Evolutionary conservation across 1,284 basidiomycete species (phyloP).

Genomic region (Meira nashicola): DNA sequence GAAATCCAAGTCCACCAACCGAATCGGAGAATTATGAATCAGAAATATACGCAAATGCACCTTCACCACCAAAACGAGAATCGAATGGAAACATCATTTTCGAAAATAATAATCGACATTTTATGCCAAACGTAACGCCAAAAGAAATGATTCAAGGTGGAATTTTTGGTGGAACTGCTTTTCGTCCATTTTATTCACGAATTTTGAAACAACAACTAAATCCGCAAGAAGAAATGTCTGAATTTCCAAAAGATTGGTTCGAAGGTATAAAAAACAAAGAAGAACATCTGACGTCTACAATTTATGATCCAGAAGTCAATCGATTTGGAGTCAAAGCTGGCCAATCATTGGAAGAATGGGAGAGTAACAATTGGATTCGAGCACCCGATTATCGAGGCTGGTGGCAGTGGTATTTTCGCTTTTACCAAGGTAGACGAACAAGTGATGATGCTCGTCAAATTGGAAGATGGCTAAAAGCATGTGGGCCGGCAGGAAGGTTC

Average conservation of each 20-base stretch:
- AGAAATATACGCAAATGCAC: slow-evolving; percentile 19
- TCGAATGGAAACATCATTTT: slow-evolving; percentile 53
- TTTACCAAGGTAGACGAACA: slow-evolving; percentile 56
- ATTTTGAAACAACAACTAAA: slow-evolving; percentile 26
- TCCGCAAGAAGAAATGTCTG: slow-evolving; percentile 28
- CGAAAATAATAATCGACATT: slow-evolving; percentile 51
- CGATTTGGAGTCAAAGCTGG: slow-evolving; percentile 55
- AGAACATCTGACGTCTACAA: slow-evolving; percentile 22
- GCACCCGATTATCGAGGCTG: slow-evolving; percentile 56
- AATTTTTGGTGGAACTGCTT: slow-evolving; percentile 56
- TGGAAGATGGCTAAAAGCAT: slow-evolving; percentile 56
- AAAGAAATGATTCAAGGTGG: slow-evolving; percentile 56
- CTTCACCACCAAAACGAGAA: slow-evolving; percentile 19
- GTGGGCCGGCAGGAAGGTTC: slow-evolving; percentile 56
- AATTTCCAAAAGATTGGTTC: slow-evolving; percentile 35
- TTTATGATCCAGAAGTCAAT: slow-evolving; percentile 52
- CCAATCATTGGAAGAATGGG: slow-evolving; percentile 56
- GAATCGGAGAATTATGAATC: slow-evolving; percentile 16
- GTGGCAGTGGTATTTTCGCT: slow-evolving; percentile 56
- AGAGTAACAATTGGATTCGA: slow-evolving; percentile 57
- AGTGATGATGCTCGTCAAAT: slow-evolving; percentile 57
- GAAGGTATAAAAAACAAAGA: slow-evolving; percentile 23
- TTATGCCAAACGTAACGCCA: slow-evolving; percentile 57
- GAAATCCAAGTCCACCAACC: slow-evolving; percentile 23
- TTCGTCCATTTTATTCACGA: slow-evolving; percentile 45